Percentiles rank a stretch among this genome's conserved stretches.
Evolutionary conservation across 2,329 filamentous ascomycete species (phyloP).

Genomic region (Dryadomyces quercus-mongolicae): DNA sequence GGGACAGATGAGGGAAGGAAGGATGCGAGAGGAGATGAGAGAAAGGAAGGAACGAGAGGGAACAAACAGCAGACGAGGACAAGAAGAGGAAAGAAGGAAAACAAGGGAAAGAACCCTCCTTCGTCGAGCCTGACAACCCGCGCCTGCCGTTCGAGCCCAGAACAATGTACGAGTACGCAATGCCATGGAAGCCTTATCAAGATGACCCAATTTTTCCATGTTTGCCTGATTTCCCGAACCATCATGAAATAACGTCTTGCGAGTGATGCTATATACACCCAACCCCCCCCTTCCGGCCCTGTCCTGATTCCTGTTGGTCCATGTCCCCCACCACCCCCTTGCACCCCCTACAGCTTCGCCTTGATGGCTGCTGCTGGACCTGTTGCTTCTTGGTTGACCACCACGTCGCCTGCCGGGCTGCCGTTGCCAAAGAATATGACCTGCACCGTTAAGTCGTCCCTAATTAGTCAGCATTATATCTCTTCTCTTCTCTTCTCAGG

Average conservation of each 20-base stretch:
- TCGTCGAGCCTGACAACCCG: background rate
- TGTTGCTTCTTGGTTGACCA: slow-evolving; percentile 78
- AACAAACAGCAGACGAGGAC: background rate
- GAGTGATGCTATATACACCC: no score
- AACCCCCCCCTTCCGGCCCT: background rate
- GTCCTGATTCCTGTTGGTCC: background rate
- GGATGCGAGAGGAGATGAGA: no score
- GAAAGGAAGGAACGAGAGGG: background rate
- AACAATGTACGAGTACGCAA: background rate
- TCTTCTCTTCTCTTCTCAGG: background rate
- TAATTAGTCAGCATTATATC: slow-evolving; percentile 21
- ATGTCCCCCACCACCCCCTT: background rate
- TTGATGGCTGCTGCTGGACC: slow-evolving; percentile 30
- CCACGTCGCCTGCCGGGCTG: slow-evolving; percentile 62
- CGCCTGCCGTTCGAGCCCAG: background rate
- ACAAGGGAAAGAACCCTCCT: no score
- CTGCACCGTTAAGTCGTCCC: slow-evolving; percentile 91
- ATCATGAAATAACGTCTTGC: background rate
- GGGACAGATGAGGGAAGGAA: no score
- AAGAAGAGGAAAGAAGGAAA: background rate
- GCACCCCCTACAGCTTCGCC: slow-evolving; percentile 18
- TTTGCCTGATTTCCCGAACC: background rate
- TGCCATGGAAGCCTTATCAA: background rate
- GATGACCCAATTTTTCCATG: background rate
- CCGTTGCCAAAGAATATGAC: slow-evolving; percentile 96